A percentile compares a stretch with the other conserved stretches of the same genome.
These are phyloP conservation scores for Sporothrix curviconia DNA, from an alignment of 2,329 filamentous ascomycete genomes.

Conservation along the genomic window DNA sequence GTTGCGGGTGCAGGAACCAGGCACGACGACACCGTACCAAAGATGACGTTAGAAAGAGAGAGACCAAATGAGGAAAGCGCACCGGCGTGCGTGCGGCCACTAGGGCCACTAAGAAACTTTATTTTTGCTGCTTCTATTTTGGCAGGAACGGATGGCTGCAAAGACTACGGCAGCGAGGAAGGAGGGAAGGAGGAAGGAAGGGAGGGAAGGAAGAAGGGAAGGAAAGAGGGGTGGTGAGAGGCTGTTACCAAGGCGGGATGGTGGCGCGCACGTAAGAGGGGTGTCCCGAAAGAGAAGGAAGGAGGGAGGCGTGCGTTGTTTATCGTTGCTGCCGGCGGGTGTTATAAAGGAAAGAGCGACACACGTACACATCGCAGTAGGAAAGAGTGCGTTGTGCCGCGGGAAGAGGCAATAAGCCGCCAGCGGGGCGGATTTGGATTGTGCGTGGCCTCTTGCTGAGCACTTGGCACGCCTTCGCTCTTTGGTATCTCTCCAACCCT, in stretches of 20 bases:
- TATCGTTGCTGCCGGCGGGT: conserved; percentile 3
- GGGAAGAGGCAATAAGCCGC: conserved; percentile 1
- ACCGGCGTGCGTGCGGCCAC: neutral
- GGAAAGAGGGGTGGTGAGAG: neutral
- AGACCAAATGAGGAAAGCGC: neutral
- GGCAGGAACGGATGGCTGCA: neutral
- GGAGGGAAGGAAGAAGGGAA: neutral
- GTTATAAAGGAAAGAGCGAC: neutral
- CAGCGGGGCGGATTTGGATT: neutral
- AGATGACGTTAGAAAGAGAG: neutral
- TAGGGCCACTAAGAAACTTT: neutral
- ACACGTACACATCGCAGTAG: neutral
- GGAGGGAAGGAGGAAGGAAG: neutral
- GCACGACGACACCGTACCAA: neutral
- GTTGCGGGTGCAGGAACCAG: conserved; percentile 8
- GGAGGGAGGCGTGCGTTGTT: neutral
- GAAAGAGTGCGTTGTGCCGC: neutral
- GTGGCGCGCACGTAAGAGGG: neutral
- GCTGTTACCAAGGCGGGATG: conserved; percentile 3
- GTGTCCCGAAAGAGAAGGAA: neutral
- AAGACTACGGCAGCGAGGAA: neutral
- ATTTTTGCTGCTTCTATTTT: neutral
- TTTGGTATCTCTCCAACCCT: neutral
- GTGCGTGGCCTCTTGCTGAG: neutral
- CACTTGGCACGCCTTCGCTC: neutral